These are phyloP conservation scores for Pleurotus citrinopileatus DNA, from an alignment of 768 basidiomycete species.

Conservation along the genomic window DNA sequence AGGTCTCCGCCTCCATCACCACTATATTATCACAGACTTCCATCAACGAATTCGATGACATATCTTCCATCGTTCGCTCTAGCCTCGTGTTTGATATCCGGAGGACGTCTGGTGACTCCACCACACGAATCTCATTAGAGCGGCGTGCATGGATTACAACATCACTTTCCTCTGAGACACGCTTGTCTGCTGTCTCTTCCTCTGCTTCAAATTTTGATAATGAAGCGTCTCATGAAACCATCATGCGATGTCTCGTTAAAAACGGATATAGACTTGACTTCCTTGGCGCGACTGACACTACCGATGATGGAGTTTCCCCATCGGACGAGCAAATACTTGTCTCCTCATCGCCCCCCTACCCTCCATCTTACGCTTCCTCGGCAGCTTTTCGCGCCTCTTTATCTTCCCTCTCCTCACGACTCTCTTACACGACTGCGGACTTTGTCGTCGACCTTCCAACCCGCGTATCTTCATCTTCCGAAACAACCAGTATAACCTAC, in stretches of 20 bases:
- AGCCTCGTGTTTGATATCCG: conserved; percentile 4
- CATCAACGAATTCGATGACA: neutral
- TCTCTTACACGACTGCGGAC: no score
- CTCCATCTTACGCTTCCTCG: no score
- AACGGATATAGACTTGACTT: neutral
- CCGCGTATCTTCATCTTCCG: no score
- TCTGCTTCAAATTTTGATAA: neutral
- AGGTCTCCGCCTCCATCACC: neutral
- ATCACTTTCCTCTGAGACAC: neutral
- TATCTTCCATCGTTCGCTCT: neutral
- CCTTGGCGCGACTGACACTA: no score
- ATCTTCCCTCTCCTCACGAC: no score
- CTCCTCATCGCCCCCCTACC: neutral
- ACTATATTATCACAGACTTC: neutral
- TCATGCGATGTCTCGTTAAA: neutral
- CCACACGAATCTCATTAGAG: neutral
- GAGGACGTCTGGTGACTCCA: neutral
- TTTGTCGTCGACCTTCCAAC: no score
- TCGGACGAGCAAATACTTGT: neutral
- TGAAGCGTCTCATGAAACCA: neutral
- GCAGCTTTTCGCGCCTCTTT: no score
- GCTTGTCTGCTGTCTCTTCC: neutral
- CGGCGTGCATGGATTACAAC: neutral
- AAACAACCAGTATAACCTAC: no score
- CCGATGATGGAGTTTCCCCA: neutral